Conservation (phyloP, 148 eudicot species). For the Nyssa sinensis region DNA sequence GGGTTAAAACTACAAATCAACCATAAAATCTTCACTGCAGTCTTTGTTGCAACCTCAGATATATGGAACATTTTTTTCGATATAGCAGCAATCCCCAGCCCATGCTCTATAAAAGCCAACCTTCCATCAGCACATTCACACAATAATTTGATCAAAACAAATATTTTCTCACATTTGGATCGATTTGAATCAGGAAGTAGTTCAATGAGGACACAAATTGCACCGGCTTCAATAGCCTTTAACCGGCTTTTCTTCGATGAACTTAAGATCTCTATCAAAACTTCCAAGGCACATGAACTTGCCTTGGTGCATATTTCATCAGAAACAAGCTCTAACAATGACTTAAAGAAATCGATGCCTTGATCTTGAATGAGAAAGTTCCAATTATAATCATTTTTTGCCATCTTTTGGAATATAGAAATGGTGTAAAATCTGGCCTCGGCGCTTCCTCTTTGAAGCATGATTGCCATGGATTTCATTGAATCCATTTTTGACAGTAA, state of each 20-base stretch:
- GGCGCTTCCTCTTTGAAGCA: constrained; percentile 48
- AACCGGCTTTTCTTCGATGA: constrained; percentile 38
- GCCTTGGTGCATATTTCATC: constrained; percentile 42
- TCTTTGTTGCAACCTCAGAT: constrained; percentile 27
- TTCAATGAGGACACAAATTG: constrained; percentile 41
- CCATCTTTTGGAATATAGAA: constrained; percentile 32
- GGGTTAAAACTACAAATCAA: constrained; percentile 38
- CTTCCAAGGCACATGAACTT: constrained; percentile 40
- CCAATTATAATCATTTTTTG: constrained; percentile 27
- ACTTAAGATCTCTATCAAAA: constrained; percentile 27
- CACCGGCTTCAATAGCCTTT: constrained; percentile 48
- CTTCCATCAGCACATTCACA: constrained; percentile 54
- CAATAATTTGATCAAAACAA: constrained; percentile 40
- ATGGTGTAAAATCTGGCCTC: constrained; percentile 36
- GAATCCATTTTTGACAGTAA: constrained; percentile 25
- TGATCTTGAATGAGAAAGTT: constrained; percentile 28
- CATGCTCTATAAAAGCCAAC: constrained; percentile 41
- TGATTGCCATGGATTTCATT: constrained; percentile 35
- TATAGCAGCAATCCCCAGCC: constrained; percentile 33
- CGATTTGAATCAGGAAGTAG: constrained; percentile 37
- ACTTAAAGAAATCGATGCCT: constrained; percentile 43
- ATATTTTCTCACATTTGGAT: constrained; percentile 40
- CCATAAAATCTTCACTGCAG: constrained; percentile 46
- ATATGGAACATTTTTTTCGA: constrained; percentile 35
- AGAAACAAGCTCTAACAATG: constrained; percentile 43